phyloP scores from a whole-genome alignment of 192 early-diverging fungal species.

The Fimicolochytrium jonesii region DNA sequence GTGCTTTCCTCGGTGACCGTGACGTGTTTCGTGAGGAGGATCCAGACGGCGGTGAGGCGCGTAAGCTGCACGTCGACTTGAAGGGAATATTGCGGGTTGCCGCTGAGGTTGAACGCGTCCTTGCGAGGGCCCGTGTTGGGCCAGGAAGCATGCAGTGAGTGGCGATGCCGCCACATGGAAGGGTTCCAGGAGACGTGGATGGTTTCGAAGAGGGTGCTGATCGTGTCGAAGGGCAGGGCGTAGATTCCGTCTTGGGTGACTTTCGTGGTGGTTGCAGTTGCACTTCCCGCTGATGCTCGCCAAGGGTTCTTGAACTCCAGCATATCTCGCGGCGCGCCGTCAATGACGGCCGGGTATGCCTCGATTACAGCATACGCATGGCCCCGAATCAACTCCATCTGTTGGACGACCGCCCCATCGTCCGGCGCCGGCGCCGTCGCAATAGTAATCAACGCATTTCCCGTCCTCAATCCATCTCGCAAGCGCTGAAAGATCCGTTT shows the following conservation, averaged over 20 bases:
- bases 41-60: constrained; percentile 59
- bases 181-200: constrained; percentile 90
- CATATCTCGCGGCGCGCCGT: not conserved
- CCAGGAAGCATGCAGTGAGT: constrained; percentile 62
- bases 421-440: constrained; percentile 72
- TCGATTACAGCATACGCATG: constrained; percentile 80
- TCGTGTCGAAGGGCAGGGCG: constrained; percentile 85
- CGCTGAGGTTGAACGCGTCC: constrained; percentile 4
- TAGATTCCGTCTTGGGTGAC: too few species aligned
- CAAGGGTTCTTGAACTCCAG: constrained; percentile 77
- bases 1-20: constrained; percentile 73
- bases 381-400: constrained; percentile 75
- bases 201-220: constrained; percentile 73
- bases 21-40: constrained; percentile 82
- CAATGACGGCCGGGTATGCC: not conserved
- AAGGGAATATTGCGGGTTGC: constrained; percentile 39
- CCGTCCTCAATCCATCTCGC: constrained; percentile 58
- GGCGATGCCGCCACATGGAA: constrained; percentile 60
- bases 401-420: constrained; percentile 50
- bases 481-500: constrained; percentile 40
- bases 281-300: too few species aligned
- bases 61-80: constrained; percentile 49
- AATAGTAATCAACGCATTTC: constrained; percentile 75
- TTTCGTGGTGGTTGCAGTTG: too few species aligned
- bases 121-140: constrained; percentile 14